A percentile compares a stretch with the other conserved stretches of the same genome.
Evolutionary conservation across 805 yeast genomes (phyloP).

Genomic region (Pichia kluyveri): DNA sequence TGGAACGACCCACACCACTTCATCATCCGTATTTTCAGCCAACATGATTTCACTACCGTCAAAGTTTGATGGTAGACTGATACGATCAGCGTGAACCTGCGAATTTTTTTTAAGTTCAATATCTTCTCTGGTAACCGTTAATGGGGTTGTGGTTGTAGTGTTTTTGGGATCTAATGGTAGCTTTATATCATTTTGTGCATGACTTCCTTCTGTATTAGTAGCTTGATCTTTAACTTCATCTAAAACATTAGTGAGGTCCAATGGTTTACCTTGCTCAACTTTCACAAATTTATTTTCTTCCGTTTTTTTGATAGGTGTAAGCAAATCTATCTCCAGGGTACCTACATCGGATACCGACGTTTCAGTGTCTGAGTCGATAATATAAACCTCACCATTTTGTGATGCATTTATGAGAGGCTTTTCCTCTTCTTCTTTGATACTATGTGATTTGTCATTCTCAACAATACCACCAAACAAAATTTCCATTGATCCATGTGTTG

Average conservation of each 20-base stretch:
- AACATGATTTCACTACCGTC: constrained; percentile 1
- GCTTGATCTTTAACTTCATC: no score
- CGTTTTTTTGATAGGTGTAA: neutral
- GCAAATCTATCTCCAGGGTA: neutral
- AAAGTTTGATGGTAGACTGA: neutral
- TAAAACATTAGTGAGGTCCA: no score
- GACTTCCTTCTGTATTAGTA: no score
- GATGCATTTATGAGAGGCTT: no score
- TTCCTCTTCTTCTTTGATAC: neutral
- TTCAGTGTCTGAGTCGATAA: neutral
- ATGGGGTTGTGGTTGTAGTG: no score
- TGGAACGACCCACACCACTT: neutral
- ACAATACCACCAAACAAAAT: neutral
- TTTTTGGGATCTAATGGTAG: no score
- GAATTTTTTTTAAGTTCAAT: neutral
- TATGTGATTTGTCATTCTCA: no score
- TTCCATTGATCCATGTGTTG: neutral
- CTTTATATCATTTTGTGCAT: no score
- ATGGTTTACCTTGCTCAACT: no score
- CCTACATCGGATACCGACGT: neutral
- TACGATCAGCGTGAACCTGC: no score
- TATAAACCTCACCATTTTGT: no score
- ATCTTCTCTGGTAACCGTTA: neutral
- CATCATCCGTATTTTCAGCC: constrained; percentile 7
- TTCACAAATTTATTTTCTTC: no score